phyloP scores from a whole-genome alignment of 2,329 filamentous ascomycete species.

The Rhinocladiella mackenziei region DNA sequence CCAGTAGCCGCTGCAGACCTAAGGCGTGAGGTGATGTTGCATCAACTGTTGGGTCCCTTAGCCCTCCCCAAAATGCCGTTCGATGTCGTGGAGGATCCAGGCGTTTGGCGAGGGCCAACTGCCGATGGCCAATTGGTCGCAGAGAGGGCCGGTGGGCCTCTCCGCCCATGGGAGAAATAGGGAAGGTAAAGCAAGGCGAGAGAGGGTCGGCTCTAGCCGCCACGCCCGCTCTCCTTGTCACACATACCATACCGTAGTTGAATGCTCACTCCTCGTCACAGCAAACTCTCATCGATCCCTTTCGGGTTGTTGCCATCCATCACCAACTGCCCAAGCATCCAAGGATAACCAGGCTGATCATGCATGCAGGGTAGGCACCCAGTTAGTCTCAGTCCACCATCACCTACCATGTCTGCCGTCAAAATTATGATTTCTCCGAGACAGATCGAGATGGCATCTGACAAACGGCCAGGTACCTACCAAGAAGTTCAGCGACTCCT shows the following conservation, averaged over 20 bases:
- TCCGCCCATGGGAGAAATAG: not conserved
- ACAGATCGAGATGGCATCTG: too few species aligned
- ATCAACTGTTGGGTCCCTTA: not conserved
- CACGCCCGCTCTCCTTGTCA: conserved; percentile 1
- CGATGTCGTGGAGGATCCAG: not conserved
- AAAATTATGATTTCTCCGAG: too few species aligned
- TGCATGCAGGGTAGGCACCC: too few species aligned
- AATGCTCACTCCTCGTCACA: not conserved
- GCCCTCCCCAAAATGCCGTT: not conserved
- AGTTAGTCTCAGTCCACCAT: too few species aligned
- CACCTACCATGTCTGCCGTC: too few species aligned
- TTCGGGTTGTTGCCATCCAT: not conserved
- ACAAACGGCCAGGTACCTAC: too few species aligned
- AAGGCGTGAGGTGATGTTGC: not conserved
- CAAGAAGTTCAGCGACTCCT: too few species aligned
- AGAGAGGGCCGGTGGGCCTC: not conserved
- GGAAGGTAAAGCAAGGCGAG: conserved; percentile 5
- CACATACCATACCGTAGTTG: not conserved
- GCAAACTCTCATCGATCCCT: not conserved
- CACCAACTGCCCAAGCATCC: too few species aligned
- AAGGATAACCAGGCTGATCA: too few species aligned
- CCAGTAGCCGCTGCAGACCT: not conserved
- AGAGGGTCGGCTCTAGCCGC: conserved; percentile 15
- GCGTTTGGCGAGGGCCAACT: not conserved
- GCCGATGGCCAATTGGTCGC: not conserved